These are phyloP conservation scores for Neobulgaria alba DNA, from an alignment of 2,329 filamentous ascomycete species.

Conservation along the genomic window DNA sequence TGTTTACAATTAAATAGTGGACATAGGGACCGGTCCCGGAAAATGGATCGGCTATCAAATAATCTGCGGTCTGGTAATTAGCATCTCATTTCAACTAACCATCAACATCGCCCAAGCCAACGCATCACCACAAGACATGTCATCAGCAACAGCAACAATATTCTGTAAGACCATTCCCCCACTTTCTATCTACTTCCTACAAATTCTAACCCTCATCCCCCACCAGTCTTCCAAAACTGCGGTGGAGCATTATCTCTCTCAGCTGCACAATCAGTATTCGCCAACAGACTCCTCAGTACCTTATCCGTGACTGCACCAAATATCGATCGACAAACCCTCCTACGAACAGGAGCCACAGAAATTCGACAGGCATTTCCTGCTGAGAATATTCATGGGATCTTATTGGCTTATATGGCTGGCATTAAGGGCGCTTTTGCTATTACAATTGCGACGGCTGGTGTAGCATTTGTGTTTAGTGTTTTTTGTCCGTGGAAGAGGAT, in stretches of 20 bases:
- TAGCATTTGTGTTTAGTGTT: constrained; percentile 1
- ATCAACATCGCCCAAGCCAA: constrained; percentile 17
- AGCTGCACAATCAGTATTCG: constrained; percentile 18
- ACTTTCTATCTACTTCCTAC: background rate
- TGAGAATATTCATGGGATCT: constrained; percentile 2
- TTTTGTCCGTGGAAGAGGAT: background rate
- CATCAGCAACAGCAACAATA: constrained; percentile 42
- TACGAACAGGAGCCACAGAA: constrained; percentile 31
- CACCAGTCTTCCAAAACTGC: constrained; percentile 28
- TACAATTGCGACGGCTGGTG: constrained; percentile 7
- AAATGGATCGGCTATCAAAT: constrained; percentile 52
- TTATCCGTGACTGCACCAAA: constrained; percentile 32
- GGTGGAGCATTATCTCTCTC: constrained; percentile 20
- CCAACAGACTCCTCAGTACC: constrained; percentile 35
- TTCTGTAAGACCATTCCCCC: constrained; percentile 26
- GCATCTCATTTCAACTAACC: constrained; percentile 40
- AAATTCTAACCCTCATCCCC: background rate
- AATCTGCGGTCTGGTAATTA: constrained; percentile 44
- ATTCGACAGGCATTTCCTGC: constrained; percentile 37
- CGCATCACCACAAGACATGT: constrained; percentile 40
- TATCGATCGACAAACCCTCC: constrained; percentile 29
- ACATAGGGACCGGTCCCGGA: constrained; percentile 35
- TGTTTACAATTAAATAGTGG: too few relatives aligned
- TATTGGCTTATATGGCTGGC: constrained; percentile 16
- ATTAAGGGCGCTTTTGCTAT: constrained; percentile 14